Base-by-base conservation (phyloP, 2,329 filamentous ascomycete genomes). In the Endoconidiophora laricicola region DNA sequence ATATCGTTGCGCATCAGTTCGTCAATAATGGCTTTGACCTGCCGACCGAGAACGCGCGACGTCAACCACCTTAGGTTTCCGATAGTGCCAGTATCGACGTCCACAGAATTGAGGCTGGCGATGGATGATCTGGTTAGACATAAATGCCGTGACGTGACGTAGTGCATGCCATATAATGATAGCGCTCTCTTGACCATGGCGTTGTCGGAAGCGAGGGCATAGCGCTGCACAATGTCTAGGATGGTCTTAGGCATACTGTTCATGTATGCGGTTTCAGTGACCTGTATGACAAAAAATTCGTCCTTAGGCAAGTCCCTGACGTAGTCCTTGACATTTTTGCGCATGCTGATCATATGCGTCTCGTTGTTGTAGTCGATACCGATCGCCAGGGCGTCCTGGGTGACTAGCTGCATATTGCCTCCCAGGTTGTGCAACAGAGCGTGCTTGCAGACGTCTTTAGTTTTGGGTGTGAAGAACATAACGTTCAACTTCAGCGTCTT, bases 21-120 rank as follows among this genome's bases (percentile, higher is more conserved):
- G 62, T 78, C 72, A 12, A 76, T 58, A n/a, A 75, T 62, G 4
- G 69, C 65, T 60, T 78, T 78, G 58, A 78, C 58, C 60, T 78
- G 74, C 29, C 73, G 67, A 55, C 70, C 72, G 39, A 78, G 68
- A 45, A 78, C 65, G 9, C 73, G 68, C 33, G 73, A 62, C 29
- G 74, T 78, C 43, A 73, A 62, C 59, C 63, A 70, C 10, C 9
- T 10, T 4, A 22, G 10, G 10, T 9, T 9, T 9, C 4, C 41
- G 6, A 6, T 10, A n/a, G 6, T n/a, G 12, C 22, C 41, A 14
- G 24, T 44, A 12, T 22, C 5, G 22, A 26, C 16, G 20, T 22
- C 41, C 2, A n/a, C 16, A 2, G 62, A 60, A 6, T 61, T 61
- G 55, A 69, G 65, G 50, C 67, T 65, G 7, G 68, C 66, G 47